Evolutionary conservation across 139 green algal genomes (phyloP).

Genomic region (Coelastrella sp.): DNA sequence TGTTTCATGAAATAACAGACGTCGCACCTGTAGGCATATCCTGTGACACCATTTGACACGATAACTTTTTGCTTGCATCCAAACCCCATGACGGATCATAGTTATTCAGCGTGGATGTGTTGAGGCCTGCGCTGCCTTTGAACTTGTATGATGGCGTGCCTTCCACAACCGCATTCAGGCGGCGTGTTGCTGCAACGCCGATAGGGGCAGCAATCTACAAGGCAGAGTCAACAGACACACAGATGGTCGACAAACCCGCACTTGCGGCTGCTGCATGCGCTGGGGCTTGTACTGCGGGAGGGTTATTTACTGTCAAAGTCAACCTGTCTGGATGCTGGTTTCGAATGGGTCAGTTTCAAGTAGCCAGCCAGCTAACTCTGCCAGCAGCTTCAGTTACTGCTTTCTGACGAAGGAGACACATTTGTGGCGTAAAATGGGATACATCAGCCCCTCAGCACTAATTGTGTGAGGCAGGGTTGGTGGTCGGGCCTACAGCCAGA

Average conservation of each 20-base stretch:
- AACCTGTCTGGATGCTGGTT: no score
- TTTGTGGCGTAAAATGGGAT: no score
- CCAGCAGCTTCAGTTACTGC: no score
- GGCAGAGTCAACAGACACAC: not conserved
- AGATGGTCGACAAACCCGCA: no score
- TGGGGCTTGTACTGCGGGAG: no score
- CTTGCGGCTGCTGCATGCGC: not conserved
- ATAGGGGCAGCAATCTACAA: slow-evolving; percentile 16
- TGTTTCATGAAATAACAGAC: not conserved
- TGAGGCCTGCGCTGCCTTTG: slow-evolving; percentile 26
- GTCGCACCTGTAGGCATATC: slow-evolving; percentile 11
- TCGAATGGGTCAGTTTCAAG: no score
- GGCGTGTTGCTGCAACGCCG: not conserved
- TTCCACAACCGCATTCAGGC: slow-evolving; percentile 13
- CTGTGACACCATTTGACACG: not conserved
- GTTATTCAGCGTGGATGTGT: not conserved
- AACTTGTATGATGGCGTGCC: slow-evolving; percentile 37
- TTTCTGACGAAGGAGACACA: no score
- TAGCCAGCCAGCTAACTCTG: no score
- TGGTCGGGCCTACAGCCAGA: no score
- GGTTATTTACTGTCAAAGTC: no score
- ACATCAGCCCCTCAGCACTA: no score
- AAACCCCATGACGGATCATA: slow-evolving; percentile 31
- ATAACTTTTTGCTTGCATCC: not conserved
- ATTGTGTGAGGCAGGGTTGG: no score